These are phyloP conservation scores for Curvularia hawaiiensis DNA, from an alignment of 2,329 filamentous ascomycete species.

Conservation along the genomic window DNA sequence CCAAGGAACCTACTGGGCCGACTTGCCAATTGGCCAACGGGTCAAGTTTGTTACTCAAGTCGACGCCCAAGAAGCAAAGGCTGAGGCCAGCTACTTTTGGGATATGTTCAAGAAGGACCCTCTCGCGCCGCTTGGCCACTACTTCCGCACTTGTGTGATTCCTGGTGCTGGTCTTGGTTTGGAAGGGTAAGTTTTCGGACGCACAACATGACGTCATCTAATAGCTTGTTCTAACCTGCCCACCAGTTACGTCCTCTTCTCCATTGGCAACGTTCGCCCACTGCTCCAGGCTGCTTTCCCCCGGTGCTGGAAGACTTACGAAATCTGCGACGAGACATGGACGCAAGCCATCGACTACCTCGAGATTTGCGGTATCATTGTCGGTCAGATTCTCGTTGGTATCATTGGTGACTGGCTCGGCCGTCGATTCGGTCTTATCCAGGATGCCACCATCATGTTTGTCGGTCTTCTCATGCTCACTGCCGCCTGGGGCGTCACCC, in stretches of 20 bases:
- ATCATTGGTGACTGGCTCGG: conserved; percentile 81
- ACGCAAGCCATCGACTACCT: conserved; percentile 84
- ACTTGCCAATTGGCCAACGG: conserved; percentile 73
- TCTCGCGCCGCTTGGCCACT: conserved; percentile 80
- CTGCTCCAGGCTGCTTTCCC: conserved; percentile 79
- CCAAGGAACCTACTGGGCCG: conserved; percentile 91
- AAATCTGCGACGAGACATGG: conserved; percentile 79
- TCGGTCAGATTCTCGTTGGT: conserved; percentile 85
- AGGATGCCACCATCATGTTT: conserved; percentile 95
- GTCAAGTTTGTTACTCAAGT: conserved; percentile 76
- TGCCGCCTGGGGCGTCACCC: conserved; percentile 82
- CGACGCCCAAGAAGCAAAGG: conserved; percentile 70
- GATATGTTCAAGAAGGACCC: conserved; percentile 86
- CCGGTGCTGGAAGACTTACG: conserved; percentile 71
- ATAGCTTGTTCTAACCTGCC: conserved; percentile 6
- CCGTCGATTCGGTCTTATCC: conserved; percentile 92
- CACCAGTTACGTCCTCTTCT: conserved; percentile 86
- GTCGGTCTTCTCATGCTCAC: conserved; percentile 90
- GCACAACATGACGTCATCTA: neutral
- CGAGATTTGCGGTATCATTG: conserved; percentile 93
- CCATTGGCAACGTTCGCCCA: conserved; percentile 89
- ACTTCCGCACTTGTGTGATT: conserved; percentile 88
- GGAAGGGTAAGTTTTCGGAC: conserved; percentile 63
- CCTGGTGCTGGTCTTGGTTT: conserved; percentile 90
- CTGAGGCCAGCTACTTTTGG: conserved; percentile 72